phyloP scores from a whole-genome alignment of 2,329 filamentous ascomycete species.

The Aspergillus novoparasiticus region DNA sequence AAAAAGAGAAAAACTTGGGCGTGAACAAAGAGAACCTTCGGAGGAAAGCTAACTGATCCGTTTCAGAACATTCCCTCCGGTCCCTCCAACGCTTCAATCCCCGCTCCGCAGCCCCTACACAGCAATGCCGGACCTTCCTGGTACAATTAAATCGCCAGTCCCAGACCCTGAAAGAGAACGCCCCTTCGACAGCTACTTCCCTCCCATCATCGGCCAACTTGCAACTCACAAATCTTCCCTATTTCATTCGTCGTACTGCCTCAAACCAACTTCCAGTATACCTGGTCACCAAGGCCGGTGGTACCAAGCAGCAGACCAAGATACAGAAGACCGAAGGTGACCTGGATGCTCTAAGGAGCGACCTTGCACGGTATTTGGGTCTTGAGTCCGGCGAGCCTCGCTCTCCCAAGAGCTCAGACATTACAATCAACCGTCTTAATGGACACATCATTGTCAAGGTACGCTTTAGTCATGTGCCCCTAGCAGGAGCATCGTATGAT shows the following conservation, averaged over 20 bases:
- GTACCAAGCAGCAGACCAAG: slow-evolving; percentile 72
- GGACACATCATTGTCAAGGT: slow-evolving; percentile 77
- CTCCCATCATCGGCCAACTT: slow-evolving; percentile 28
- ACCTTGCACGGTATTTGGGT: slow-evolving; percentile 62
- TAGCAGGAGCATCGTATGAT: not conserved
- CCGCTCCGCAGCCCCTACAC: slow-evolving; percentile 22
- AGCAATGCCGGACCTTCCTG: slow-evolving; percentile 41
- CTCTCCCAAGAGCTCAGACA: slow-evolving; percentile 37
- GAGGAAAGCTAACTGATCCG: slow-evolving; percentile 15
- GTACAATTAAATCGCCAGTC: slow-evolving; percentile 41
- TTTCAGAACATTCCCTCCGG: slow-evolving; percentile 26
- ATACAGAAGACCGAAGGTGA: slow-evolving; percentile 82
- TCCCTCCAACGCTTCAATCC: slow-evolving; percentile 21
- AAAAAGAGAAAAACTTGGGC: not conserved
- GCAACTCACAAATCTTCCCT: slow-evolving; percentile 57
- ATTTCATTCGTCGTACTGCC: slow-evolving; percentile 71
- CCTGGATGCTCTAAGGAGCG: slow-evolving; percentile 61
- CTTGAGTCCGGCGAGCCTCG: slow-evolving; percentile 52
- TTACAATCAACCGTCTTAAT: slow-evolving; percentile 62
- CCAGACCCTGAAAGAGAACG: slow-evolving; percentile 35
- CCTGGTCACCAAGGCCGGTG: slow-evolving; percentile 70
- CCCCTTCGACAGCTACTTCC: slow-evolving; percentile 29
- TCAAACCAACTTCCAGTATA: slow-evolving; percentile 78
- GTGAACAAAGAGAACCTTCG: not conserved
- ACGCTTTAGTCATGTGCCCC: slow-evolving; percentile 23